Conservation (phyloP, 768 basidiomycete genomes). For the Hygrocybe coccinea region DNA sequence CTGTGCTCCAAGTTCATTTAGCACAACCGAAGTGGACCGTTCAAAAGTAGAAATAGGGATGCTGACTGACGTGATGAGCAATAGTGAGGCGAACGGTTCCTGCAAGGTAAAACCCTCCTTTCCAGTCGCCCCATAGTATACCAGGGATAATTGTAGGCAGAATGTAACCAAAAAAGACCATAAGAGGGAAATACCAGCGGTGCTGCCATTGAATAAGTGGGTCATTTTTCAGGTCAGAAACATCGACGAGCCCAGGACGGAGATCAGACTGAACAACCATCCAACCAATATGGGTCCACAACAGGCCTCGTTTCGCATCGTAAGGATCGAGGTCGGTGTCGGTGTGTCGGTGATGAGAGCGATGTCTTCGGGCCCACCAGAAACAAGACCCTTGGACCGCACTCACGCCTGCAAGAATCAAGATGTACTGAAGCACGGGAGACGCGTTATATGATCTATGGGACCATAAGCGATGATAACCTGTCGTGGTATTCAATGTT, state of each 20-base stretch:
- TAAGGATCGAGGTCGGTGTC: constrained; percentile 87
- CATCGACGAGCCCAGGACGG: constrained; percentile 65
- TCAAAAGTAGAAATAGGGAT: constrained; percentile 2
- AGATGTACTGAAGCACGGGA: constrained; percentile 61
- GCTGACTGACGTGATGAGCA: constrained; percentile 69
- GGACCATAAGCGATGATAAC: constrained; percentile 83
- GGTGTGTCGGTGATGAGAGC: constrained; percentile 79
- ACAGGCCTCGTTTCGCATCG: constrained; percentile 68
- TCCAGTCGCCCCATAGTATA: constrained; percentile 68
- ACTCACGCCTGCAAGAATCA: constrained; percentile 71
- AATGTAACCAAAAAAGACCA: constrained; percentile 63
- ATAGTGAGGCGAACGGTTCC: constrained; percentile 67
- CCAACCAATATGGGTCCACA: constrained; percentile 84
- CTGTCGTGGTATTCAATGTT: constrained; percentile 28
- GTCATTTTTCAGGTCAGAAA: constrained; percentile 68
- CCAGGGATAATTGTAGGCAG: constrained; percentile 69
- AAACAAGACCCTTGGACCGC: constrained; percentile 83
- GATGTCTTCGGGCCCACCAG: constrained; percentile 84
- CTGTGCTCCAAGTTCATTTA: constrained; percentile 30
- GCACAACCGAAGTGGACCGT: constrained; percentile 4
- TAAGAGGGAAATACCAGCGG: constrained; percentile 60
- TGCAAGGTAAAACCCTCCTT: constrained; percentile 72
- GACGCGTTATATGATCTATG: constrained; percentile 80
- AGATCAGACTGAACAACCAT: constrained; percentile 72
- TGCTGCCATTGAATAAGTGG: constrained; percentile 75